Percentiles rank a stretch among this genome's conserved stretches.
Evolutionary conservation across 202 grass and related monocot species (phyloP).

Genomic region (Schoenoplectus triqueter): DNA sequence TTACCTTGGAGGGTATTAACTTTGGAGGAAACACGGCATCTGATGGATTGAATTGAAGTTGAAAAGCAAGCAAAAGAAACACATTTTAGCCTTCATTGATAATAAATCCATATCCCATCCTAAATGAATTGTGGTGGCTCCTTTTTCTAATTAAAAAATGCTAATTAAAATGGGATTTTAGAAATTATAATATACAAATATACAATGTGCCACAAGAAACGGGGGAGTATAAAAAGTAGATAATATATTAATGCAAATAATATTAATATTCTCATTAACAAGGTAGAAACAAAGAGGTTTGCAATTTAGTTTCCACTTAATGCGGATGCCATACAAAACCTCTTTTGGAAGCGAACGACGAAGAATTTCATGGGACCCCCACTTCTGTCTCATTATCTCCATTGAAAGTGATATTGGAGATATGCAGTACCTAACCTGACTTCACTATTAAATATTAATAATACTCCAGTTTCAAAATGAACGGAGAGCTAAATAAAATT

Average conservation of each 20-base stretch:
- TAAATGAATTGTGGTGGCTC: too few relatives aligned
- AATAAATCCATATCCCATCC: neutral
- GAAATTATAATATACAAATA: too few relatives aligned
- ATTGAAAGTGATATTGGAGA: neutral
- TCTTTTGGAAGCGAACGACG: slow-evolving; percentile 5
- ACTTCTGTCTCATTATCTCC: neutral
- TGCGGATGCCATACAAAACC: neutral
- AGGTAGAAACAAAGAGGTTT: neutral
- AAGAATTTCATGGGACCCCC: neutral
- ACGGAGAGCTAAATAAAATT: neutral
- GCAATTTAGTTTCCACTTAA: neutral
- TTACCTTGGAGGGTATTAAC: slow-evolving; percentile 1
- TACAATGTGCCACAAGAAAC: too few relatives aligned
- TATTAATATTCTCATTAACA: neutral
- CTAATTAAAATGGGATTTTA: neutral
- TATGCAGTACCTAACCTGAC: neutral
- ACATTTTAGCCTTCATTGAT: neutral
- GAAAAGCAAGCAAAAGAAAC: slow-evolving; percentile 2
- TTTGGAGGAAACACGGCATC: neutral
- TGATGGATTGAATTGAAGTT: neutral
- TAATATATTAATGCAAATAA: neutral
- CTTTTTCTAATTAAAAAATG: neutral
- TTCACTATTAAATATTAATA: neutral
- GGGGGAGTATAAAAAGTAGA: too few relatives aligned
- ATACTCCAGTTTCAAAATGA: neutral